Conservation (phyloP, 1,139 yeast genomes). For the Scheffersomyces insectosa region DNA sequence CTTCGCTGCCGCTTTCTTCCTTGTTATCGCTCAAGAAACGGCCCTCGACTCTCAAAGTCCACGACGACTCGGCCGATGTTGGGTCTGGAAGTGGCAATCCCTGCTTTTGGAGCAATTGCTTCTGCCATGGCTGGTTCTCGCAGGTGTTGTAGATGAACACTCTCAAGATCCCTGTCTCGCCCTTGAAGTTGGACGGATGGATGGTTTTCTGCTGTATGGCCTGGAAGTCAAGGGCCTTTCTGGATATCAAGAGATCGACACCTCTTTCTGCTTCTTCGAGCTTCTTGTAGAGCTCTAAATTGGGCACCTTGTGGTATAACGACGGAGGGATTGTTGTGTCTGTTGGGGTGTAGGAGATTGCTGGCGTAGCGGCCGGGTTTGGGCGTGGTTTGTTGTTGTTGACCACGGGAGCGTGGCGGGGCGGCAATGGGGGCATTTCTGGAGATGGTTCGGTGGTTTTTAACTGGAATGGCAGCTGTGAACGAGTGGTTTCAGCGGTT, state of each 20-base stretch:
- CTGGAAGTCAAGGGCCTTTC: slow-evolving; percentile 84
- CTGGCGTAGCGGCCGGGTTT: slow-evolving; percentile 41
- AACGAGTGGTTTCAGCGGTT: too few species aligned
- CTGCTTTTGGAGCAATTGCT: slow-evolving; percentile 33
- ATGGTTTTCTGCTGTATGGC: slow-evolving; percentile 58
- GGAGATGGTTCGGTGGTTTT: not conserved
- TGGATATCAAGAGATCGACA: slow-evolving; percentile 76
- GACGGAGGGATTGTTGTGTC: slow-evolving; percentile 66
- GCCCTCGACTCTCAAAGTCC: slow-evolving; percentile 92
- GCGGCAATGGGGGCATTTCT: slow-evolving; percentile 9
- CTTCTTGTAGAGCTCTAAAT: slow-evolving; percentile 67
- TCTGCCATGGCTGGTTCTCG: slow-evolving; percentile 93
- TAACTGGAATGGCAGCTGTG: not conserved
- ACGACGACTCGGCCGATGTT: slow-evolving; percentile 48
- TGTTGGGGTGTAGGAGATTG: slow-evolving; percentile 61
- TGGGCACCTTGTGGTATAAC: slow-evolving; percentile 67
- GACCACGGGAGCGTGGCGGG: slow-evolving; percentile 8
- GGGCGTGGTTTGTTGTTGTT: slow-evolving; percentile 27
- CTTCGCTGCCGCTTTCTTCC: slow-evolving; percentile 28
- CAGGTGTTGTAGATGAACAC: slow-evolving; percentile 81
- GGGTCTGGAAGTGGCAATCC: slow-evolving; percentile 22
- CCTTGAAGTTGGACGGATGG: slow-evolving; percentile 44
- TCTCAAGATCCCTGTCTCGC: slow-evolving; percentile 61
- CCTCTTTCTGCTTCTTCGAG: slow-evolving; percentile 76
- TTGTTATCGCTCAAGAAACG: slow-evolving; percentile 49